Conservation (phyloP, 306 rosid species). For the Casuarina glauca region DNA sequence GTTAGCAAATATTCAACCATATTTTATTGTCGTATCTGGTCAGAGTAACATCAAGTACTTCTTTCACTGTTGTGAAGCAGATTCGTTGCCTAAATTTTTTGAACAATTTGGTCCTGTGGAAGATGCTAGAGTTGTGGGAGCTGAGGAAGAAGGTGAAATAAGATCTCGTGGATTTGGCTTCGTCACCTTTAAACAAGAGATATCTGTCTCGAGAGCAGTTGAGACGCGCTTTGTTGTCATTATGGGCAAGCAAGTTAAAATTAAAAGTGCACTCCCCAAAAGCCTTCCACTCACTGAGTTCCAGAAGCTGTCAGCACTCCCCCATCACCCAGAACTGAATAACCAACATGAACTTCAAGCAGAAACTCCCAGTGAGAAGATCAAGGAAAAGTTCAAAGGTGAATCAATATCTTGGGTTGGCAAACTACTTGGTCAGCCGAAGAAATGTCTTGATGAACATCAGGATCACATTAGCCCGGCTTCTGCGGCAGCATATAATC, state of each 20-base stretch:
- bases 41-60: neutral
- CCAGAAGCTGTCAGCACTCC: conserved; percentile 22
- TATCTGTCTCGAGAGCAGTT: conserved; percentile 31
- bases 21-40: neutral
- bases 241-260: conserved; percentile 39
- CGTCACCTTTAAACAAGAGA: conserved; percentile 41
- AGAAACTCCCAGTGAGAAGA: conserved; percentile 10
- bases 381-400: conserved; percentile 15
- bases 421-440: conserved; percentile 14
- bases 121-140: conserved; percentile 34
- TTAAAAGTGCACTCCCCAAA: conserved; percentile 32
- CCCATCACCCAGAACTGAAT: conserved; percentile 12
- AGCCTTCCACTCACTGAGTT: conserved; percentile 7
- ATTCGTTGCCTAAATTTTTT: conserved; percentile 31
- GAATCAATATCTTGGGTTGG: conserved; percentile 30
- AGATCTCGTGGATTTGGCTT: conserved; percentile 48
- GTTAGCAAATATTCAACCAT: neutral
- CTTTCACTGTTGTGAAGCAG: conserved; percentile 20
- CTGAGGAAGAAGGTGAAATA: conserved; percentile 23
- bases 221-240: conserved; percentile 31
- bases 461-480: neutral
- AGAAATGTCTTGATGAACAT: conserved; percentile 14
- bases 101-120: conserved; percentile 42
- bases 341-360: conserved; percentile 6
- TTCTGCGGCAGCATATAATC: neutral